Base-by-base conservation (phyloP, 257 asterid species). In the Dorcoceras hygrometricum region DNA sequence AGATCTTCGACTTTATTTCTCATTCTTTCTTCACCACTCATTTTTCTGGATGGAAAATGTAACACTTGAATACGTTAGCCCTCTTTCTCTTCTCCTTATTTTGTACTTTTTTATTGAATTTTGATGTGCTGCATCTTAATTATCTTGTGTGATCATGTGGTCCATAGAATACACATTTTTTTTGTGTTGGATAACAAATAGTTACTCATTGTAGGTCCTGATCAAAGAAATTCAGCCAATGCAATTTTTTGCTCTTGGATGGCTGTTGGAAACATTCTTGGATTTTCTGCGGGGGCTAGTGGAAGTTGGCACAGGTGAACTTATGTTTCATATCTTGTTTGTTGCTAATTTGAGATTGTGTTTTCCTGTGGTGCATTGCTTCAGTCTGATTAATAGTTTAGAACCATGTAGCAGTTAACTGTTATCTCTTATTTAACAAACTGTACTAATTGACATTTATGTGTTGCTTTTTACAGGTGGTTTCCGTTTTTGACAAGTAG, bases 201-300 rank as follows among this genome's bases (percentile, higher is more conserved):
- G 63, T 69, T 59, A 24, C 67, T 65, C 69, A 58, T 70, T 73
- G 60, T 72, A 94, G 99, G 98, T 66, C 99, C 99, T 51, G 93
- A 89, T 46, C 99, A 94, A 77, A 91, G 98, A 79, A 90, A 89
- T 76, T 83, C 96, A 2, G 90, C 99, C n/a, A 94, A 94, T 76
- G 98, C 99, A 25, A 57, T 94, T 70, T 94, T 90, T 84, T 91
- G 98, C 82, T 74, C 89, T 20, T 94, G 99, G 99, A 94, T 94
- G 99, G 99, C 99, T 63, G 91, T 94, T 75, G 98, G 98, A 63
- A 94, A 94, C 74, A 90, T 94, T 85, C 83, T 94, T 56, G 99
- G 99, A 71, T 94, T 94, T 85, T 94, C 99, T 65, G 70, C 99
- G 32, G 99, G 99, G 70, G 88, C 99, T 39, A 94, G 98, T 71